phyloP scores from a whole-genome alignment of 2,329 filamentous ascomycete species.

The Diaporthe velutina region DNA sequence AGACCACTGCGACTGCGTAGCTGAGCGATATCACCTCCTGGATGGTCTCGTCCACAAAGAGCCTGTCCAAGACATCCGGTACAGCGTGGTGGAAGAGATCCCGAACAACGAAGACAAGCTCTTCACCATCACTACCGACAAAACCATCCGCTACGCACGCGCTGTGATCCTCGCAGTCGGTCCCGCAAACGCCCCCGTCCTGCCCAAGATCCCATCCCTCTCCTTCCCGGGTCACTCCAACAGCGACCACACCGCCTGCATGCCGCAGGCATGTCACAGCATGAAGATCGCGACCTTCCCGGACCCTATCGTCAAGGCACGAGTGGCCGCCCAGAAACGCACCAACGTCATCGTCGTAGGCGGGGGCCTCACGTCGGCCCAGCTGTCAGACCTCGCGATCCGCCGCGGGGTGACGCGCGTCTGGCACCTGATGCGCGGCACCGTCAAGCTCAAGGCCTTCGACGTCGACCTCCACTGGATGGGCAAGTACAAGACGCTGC shows the following conservation, averaged over 20 bases:
- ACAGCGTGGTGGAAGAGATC: conserved; percentile 60
- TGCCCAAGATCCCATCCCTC: conserved; percentile 49
- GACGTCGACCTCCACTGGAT: conserved; percentile 85
- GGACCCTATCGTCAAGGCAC: conserved; percentile 61
- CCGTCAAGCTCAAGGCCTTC: conserved; percentile 76
- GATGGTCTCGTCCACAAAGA: conserved; percentile 70
- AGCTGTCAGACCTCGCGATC: conserved; percentile 77
- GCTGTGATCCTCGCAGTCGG: conserved; percentile 79
- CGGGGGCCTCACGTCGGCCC: conserved; percentile 82
- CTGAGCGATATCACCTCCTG: conserved; percentile 70
- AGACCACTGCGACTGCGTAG: conserved; percentile 71
- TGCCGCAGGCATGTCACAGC: conserved; percentile 70
- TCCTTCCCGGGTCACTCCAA: conserved; percentile 24
- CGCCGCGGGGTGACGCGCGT: conserved; percentile 75
- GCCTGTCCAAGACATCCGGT: conserved; percentile 72
- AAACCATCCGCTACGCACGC: conserved; percentile 66
- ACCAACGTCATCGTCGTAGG: conserved; percentile 80
- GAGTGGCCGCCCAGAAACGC: conserved; percentile 60
- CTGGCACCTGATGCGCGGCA: conserved; percentile 76
- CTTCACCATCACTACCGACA: conserved; percentile 74
- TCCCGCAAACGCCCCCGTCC: conserved; percentile 70
- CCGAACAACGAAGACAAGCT: conserved; percentile 64
- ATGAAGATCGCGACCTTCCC: conserved; percentile 74
- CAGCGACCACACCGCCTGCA: conserved; percentile 28
- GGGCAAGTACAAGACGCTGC: conserved; percentile 83